Evolutionary conservation across 306 rosid genomes (phyloP).

Genomic region (Glycine tomentella): DNA sequence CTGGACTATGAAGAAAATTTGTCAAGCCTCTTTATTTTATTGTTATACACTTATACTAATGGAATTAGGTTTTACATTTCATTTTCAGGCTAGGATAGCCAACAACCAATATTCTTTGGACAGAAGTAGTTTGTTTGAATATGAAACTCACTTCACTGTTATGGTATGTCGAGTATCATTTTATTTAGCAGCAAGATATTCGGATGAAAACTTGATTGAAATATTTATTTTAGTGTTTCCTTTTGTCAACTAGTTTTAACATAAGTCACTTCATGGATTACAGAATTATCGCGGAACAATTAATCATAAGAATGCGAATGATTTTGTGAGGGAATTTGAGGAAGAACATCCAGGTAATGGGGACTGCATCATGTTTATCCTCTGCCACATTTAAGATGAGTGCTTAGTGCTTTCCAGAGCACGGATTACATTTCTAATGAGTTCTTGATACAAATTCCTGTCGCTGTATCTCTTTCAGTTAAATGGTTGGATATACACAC

Average conservation of each 20-base stretch:
- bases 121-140: conserved; percentile 82
- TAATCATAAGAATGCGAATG: conserved; percentile 68
- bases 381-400: conserved; percentile 29
- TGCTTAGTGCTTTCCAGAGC: conserved; percentile 11
- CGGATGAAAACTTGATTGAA: conserved; percentile 26
- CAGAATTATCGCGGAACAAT: conserved; percentile 90
- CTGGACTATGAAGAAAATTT: background rate
- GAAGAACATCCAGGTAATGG: conserved; percentile 84
- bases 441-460: conserved; percentile 7
- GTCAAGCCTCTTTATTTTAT: background rate
- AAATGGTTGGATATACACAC: conserved; percentile 84
- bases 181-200: conserved; percentile 31
- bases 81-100: conserved; percentile 87
- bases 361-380: conserved; percentile 8
- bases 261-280: conserved; percentile 41
- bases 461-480: conserved; percentile 55
- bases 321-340: conserved; percentile 91
- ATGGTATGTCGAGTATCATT: conserved; percentile 71
- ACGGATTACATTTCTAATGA: conserved; percentile 7
- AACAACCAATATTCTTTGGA: conserved; percentile 85
- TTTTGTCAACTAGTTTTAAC: conserved; percentile 37
- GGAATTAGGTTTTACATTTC: conserved; percentile 36
- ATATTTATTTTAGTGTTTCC: conserved; percentile 33
- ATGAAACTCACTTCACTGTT: conserved; percentile 97
- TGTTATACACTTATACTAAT: conserved; percentile 20